Evolutionary conservation across 805 yeast genomes (phyloP), one percentile per base, ranked within the genome.

Genomic region (Candida parachauliodes): DNA sequence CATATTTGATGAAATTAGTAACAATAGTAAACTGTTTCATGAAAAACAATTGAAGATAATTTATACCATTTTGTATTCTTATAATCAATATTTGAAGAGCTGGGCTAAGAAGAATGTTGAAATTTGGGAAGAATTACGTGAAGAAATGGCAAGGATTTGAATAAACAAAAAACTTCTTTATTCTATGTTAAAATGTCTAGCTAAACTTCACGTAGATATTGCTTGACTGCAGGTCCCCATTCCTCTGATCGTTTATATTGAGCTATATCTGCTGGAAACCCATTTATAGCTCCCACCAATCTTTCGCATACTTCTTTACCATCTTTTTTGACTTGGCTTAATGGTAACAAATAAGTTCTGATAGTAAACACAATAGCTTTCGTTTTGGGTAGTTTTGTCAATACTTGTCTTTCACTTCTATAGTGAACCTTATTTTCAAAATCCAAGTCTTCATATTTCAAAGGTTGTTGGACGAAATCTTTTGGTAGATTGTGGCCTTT

Each of bases 91-190:
- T 38, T 70, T 81, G 24, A 59, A 77, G 21, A 76, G 73, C 39
- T 81, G 88, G 88, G 83, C 85, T 4, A 70, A 68, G 49, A 77
- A 78, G 60, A 81, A 81, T 51, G 57, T 78, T 29, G 84, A 80
- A 46, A 68, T 74, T 25, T 81, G 87, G 86, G 77, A 76, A 42
- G 84, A 77, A 41, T 76, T 81, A n/a, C 70, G 52, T 40, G 70
- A 64, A 14, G 74, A 66, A 34, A 48, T 68, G 11, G n/a, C n/a
- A n/a, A n/a, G n/a, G n/a, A n/a, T n/a, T n/a, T n/a, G n/a, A n/a
- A n/a, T n/a, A n/a, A n/a, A n/a, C n/a, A n/a, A n/a, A n/a, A n/a
- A n/a, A n/a, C n/a, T n/a, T n/a, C n/a, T n/a, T n/a, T n/a, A n/a
- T n/a, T n/a, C n/a, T n/a, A n/a, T n/a, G n/a, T n/a, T n/a, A n/a